These are phyloP conservation scores for Penicillium parvum DNA, from an alignment of 495 filamentous ascomycete genomes.

Conservation along the genomic window DNA sequence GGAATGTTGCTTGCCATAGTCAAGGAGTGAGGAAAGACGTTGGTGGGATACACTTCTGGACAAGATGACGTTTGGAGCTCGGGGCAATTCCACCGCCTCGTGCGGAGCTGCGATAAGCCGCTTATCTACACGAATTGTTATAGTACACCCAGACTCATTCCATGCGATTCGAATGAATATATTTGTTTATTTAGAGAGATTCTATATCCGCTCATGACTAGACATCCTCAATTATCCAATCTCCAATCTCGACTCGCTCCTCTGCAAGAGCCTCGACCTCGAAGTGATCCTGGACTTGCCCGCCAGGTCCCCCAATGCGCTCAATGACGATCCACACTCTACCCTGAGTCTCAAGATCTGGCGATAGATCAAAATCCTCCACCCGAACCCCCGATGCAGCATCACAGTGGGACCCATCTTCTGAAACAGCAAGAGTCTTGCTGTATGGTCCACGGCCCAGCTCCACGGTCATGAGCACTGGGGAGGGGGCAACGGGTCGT, in stretches of 20 bases:
- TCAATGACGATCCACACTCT: slow-evolving; percentile 78
- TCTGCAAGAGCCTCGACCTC: slow-evolving; percentile 69
- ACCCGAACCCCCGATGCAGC: slow-evolving; percentile 63
- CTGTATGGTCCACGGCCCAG: slow-evolving; percentile 64
- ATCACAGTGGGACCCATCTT: slow-evolving; percentile 65
- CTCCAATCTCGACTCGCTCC: slow-evolving; percentile 56
- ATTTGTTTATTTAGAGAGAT: too few relatives aligned
- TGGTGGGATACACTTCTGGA: background rate
- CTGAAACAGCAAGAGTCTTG: slow-evolving; percentile 53
- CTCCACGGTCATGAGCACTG: slow-evolving; percentile 62
- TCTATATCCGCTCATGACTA: too few relatives aligned
- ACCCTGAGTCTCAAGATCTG: slow-evolving; percentile 41
- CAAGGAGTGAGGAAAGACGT: slow-evolving; percentile 2
- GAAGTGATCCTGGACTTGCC: slow-evolving; percentile 51
- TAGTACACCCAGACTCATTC: too few relatives aligned
- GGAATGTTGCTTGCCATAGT: slow-evolving; percentile 73
- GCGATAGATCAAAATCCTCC: slow-evolving; percentile 65
- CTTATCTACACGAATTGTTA: slow-evolving; percentile 1
- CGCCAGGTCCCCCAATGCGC: slow-evolving; percentile 53
- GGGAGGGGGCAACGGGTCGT: slow-evolving; percentile 43
- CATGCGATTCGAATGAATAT: too few relatives aligned
- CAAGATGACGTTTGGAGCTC: slow-evolving; percentile 26
- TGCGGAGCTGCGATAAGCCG: slow-evolving; percentile 20
- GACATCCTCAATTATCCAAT: slow-evolving; percentile 43
- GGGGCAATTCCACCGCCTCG: slow-evolving; percentile 23